Conservation (phyloP, 2,329 filamentous ascomycete species). For the Paracorniculantispora psalliotae region DNA sequence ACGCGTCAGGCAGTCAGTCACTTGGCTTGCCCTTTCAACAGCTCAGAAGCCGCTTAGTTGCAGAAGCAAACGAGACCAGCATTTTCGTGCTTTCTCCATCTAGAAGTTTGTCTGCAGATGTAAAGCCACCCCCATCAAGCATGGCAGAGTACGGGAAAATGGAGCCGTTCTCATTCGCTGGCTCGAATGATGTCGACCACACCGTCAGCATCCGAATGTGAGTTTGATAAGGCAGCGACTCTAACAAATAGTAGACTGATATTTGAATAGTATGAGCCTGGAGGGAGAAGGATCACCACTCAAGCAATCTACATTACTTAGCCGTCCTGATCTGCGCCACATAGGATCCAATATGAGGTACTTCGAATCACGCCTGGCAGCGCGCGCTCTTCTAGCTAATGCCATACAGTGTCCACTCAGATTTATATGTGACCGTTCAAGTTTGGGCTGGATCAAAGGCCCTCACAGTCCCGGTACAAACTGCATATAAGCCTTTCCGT, state of each 20-base stretch:
- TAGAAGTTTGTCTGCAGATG: neutral
- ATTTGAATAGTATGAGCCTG: constrained; percentile 38
- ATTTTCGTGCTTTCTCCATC: neutral
- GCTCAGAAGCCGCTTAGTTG: neutral
- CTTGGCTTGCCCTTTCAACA: neutral
- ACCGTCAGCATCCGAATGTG: constrained; percentile 64
- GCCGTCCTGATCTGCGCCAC: constrained; percentile 75
- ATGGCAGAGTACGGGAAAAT: constrained; percentile 51
- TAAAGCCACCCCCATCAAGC: neutral
- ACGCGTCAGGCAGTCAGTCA: too few species aligned
- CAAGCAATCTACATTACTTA: constrained; percentile 64
- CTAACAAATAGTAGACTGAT: neutral
- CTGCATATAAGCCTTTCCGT: constrained; percentile 87
- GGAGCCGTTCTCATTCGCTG: constrained; percentile 95
- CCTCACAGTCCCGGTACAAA: constrained; percentile 85
- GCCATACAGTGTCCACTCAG: constrained; percentile 64
- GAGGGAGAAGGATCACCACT: constrained; percentile 40
- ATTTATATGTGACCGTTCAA: constrained; percentile 89
- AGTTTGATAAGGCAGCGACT: constrained; percentile 19
- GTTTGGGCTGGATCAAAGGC: constrained; percentile 96
- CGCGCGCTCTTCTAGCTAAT: constrained; percentile 13
- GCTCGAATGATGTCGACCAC: constrained; percentile 76
- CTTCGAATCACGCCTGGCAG: constrained; percentile 10
- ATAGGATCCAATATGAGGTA: constrained; percentile 80
- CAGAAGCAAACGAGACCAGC: neutral